These are phyloP conservation scores for Claviceps africana DNA, from an alignment of 2,329 filamentous ascomycete genomes.

Conservation along the genomic window DNA sequence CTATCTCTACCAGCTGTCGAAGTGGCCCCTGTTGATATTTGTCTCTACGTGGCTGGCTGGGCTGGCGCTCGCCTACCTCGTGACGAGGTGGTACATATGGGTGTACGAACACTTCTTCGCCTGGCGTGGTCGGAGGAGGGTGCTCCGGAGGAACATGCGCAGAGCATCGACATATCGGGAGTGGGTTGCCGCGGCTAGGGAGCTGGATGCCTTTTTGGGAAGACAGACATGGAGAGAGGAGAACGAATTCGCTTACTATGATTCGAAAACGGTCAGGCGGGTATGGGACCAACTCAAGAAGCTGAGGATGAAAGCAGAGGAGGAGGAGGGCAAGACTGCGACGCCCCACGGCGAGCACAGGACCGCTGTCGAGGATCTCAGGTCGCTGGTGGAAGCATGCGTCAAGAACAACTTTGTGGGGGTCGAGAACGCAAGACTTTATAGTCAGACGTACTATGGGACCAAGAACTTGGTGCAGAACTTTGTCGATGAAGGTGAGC, in stretches of 20 bases:
- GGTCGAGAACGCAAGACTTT: conserved; percentile 84
- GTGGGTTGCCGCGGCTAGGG: conserved; percentile 68
- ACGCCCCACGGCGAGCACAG: conserved; percentile 20
- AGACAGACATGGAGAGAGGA: conserved; percentile 69
- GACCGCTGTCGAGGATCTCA: conserved; percentile 56
- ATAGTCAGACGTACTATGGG: conserved; percentile 93
- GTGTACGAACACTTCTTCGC: conserved; percentile 83
- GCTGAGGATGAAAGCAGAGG: conserved; percentile 45
- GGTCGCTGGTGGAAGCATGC: conserved; percentile 68
- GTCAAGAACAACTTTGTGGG: conserved; percentile 97
- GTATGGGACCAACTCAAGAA: conserved; percentile 64
- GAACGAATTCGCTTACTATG: conserved; percentile 73
- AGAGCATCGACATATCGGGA: conserved; percentile 61
- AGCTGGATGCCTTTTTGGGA: conserved; percentile 67
- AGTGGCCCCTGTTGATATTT: conserved; percentile 77
- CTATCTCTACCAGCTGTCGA: conserved; percentile 74
- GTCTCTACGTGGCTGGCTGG: conserved; percentile 70
- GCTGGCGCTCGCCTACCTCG: conserved; percentile 57
- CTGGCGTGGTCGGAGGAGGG: conserved; percentile 70
- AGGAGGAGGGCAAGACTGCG: conserved; percentile 27
- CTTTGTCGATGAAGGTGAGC: conserved; percentile 68
- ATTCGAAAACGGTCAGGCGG: conserved; percentile 66
- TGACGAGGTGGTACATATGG: conserved; percentile 80
- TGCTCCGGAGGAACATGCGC: conserved; percentile 56
- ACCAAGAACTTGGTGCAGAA: conserved; percentile 91